These are phyloP conservation scores for Astrothelium macrocarpum DNA, from an alignment of 495 filamentous ascomycete species.

Conservation along the genomic window DNA sequence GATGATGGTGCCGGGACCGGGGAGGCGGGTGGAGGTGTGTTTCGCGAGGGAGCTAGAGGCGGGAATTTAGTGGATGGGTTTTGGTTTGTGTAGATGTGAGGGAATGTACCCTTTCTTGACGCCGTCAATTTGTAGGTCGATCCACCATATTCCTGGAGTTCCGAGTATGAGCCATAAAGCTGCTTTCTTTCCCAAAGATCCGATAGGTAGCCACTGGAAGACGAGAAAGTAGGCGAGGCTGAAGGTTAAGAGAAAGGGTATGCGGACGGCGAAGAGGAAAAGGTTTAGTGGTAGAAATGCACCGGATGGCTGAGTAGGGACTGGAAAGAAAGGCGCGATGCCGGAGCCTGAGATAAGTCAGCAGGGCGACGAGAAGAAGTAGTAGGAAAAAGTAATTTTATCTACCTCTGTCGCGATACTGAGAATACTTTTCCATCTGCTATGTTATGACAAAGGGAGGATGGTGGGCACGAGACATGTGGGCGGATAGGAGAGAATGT, in stretches of 20 bases:
- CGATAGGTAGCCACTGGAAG: slow-evolving; percentile 80
- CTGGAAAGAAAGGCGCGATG: slow-evolving; percentile 89
- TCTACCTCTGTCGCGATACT: slow-evolving; percentile 87
- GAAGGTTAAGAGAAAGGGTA: slow-evolving; percentile 65
- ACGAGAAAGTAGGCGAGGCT: slow-evolving; percentile 64
- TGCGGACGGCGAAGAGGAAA: slow-evolving; percentile 69
- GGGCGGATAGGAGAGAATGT: neutral
- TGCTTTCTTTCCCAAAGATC: slow-evolving; percentile 66
- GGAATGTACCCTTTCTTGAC: slow-evolving; percentile 68
- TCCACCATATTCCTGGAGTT: slow-evolving; percentile 91
- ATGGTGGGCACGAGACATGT: neutral
- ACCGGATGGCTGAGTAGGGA: slow-evolving; percentile 49
- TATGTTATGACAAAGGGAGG: neutral
- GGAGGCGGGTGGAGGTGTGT: slow-evolving; percentile 54
- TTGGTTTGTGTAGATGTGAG: neutral
- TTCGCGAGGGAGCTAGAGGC: slow-evolving; percentile 44
- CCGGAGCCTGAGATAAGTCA: slow-evolving; percentile 59
- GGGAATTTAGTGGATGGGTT: neutral
- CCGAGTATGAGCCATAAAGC: slow-evolving; percentile 76
- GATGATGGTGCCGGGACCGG: slow-evolving; percentile 67
- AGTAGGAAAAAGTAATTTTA: too few species aligned
- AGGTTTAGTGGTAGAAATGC: slow-evolving; percentile 52
- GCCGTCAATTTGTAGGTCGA: slow-evolving; percentile 90
- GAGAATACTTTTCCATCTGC: slow-evolving; percentile 91
- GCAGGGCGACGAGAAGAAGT: too few species aligned